A percentile compares a stretch with the other conserved stretches of the same genome.
Conservation (phyloP, 1,284 basidiomycete species). For the Sporisorium iseilematis-ciliati region DNA sequence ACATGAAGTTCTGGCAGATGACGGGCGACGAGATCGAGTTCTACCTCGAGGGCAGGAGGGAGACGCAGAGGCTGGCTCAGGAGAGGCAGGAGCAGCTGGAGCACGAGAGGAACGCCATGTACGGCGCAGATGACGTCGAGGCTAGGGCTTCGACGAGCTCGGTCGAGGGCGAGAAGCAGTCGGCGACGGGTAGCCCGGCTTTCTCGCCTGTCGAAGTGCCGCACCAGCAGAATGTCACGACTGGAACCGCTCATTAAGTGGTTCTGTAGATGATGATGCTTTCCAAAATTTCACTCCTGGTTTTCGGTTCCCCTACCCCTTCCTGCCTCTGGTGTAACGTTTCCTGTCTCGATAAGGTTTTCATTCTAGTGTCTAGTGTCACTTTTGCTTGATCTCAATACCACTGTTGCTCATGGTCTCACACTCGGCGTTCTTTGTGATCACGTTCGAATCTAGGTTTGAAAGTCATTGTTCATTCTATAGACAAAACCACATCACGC, state of each 20-base stretch:
- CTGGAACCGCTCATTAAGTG: constrained; percentile 13
- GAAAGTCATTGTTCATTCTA: background rate
- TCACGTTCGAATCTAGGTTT: background rate
- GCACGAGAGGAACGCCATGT: constrained; percentile 53
- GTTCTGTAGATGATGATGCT: too few relatives aligned
- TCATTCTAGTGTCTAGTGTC: background rate
- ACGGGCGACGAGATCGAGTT: constrained; percentile 64
- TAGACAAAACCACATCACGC: constrained; percentile 12
- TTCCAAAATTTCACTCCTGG: constrained; percentile 2
- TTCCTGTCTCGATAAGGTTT: background rate
- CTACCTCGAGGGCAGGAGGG: constrained; percentile 61
- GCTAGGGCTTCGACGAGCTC: constrained; percentile 32
- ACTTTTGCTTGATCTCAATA: constrained; percentile 2
- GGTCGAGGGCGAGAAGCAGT: constrained; percentile 45
- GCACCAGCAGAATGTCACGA: constrained; percentile 13
- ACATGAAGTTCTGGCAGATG: constrained; percentile 66
- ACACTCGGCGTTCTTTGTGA: background rate
- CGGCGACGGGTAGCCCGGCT: constrained; percentile 26
- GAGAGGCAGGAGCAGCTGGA: constrained; percentile 52
- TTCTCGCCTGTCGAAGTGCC: constrained; percentile 39
- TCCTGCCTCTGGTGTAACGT: background rate
- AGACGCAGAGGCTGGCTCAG: constrained; percentile 51
- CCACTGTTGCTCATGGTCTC: background rate
- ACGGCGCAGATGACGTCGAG: constrained; percentile 46
- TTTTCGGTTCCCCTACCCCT: background rate